Percentiles rank a stretch among this genome's conserved stretches.
Evolutionary conservation across 805 yeast species (phyloP).

Genomic region (Candida piceae): DNA sequence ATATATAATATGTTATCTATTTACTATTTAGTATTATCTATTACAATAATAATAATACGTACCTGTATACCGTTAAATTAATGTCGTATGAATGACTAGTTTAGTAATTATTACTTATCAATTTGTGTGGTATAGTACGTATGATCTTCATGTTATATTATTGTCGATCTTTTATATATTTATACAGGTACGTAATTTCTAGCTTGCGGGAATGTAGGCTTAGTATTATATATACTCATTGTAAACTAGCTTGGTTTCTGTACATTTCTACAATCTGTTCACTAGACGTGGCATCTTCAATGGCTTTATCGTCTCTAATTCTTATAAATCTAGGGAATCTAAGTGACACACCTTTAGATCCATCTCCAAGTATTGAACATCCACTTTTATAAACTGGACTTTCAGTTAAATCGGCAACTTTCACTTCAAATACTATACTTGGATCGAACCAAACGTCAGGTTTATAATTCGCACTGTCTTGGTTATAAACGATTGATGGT

Average conservation of each 20-base stretch:
- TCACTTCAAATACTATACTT: slow-evolving; percentile 72
- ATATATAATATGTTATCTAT: no score
- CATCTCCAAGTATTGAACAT: slow-evolving; percentile 50
- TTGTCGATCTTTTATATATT: no score
- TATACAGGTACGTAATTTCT: no score
- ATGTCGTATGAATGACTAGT: no score
- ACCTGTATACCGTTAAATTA: no score
- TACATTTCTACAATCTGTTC: slow-evolving; percentile 83
- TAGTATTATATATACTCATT: background rate
- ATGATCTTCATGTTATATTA: no score
- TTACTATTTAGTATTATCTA: no score
- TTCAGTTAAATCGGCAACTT: slow-evolving; percentile 84
- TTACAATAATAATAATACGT: no score
- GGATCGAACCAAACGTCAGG: slow-evolving; percentile 98
- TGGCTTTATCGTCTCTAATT: slow-evolving; percentile 77
- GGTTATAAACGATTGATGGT: slow-evolving; percentile 62
- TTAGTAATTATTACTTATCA: no score
- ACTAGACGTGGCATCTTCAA: slow-evolving; percentile 82
- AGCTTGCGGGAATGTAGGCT: no score
- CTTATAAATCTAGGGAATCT: slow-evolving; percentile 85
- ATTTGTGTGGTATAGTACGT: no score
- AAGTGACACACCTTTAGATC: slow-evolving; percentile 68
- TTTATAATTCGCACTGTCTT: slow-evolving; percentile 51
- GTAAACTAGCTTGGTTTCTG: slow-evolving; percentile 52
- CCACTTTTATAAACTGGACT: slow-evolving; percentile 91